These are phyloP conservation scores for Porpolomopsis calyptriformis DNA, from an alignment of 768 basidiomycete species.

Conservation along the genomic window DNA sequence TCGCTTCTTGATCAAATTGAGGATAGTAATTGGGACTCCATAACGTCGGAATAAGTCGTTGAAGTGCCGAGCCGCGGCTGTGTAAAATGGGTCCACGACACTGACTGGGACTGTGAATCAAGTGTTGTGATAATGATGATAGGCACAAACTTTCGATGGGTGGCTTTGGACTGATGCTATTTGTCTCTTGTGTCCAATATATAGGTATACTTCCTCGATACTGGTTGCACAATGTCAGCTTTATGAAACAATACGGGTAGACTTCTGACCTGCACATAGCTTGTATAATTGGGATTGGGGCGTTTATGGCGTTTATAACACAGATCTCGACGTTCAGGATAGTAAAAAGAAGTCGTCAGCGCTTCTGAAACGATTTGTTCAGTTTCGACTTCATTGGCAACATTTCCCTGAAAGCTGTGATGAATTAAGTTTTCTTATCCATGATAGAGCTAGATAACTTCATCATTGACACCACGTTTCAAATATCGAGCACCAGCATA, in stretches of 20 bases:
- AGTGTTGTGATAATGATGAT: not conserved
- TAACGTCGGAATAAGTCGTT: slow-evolving; percentile 84
- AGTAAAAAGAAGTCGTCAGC: slow-evolving; percentile 81
- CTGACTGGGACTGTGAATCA: slow-evolving; percentile 45
- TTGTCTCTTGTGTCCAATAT: slow-evolving; percentile 93
- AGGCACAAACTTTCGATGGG: slow-evolving; percentile 80
- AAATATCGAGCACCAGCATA: slow-evolving; percentile 93
- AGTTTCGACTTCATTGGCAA: slow-evolving; percentile 98
- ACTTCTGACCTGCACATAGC: slow-evolving; percentile 72
- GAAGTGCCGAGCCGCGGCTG: slow-evolving; percentile 88
- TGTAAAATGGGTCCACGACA: slow-evolving; percentile 90
- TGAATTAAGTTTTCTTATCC: not conserved
- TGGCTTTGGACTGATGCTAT: slow-evolving; percentile 81
- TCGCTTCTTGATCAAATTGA: slow-evolving; percentile 89
- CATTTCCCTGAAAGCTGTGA: slow-evolving; percentile 59
- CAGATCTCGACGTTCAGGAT: slow-evolving; percentile 36
- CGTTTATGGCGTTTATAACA: slow-evolving; percentile 26
- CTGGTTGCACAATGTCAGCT: slow-evolving; percentile 24
- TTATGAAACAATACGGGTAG: not conserved
- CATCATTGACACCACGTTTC: slow-evolving; percentile 88
- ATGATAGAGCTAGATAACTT: slow-evolving; percentile 34
- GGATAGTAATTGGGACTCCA: slow-evolving; percentile 78
- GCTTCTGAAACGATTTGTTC: slow-evolving; percentile 95
- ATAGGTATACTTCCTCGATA: slow-evolving; percentile 94
- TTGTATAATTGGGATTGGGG: slow-evolving; percentile 82